Evolutionary conservation across 2,329 filamentous ascomycete species (phyloP).

Genomic region (Ceratocystis variospora): DNA sequence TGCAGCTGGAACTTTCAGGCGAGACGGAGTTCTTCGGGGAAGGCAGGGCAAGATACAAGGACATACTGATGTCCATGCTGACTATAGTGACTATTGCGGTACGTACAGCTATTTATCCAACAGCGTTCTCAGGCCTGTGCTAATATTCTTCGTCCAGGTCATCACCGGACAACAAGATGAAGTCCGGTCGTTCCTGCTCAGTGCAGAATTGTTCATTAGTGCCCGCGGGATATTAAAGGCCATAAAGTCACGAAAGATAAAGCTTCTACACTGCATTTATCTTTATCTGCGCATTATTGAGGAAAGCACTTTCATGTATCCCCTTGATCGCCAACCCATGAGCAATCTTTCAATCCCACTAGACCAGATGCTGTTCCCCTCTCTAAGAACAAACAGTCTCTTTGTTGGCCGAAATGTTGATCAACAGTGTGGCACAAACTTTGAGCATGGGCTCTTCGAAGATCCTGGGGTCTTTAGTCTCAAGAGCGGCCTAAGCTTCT

Average conservation of each 20-base stretch:
- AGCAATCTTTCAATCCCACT: conserved; percentile 18
- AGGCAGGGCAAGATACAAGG: conserved; percentile 31
- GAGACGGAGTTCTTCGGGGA: conserved; percentile 26
- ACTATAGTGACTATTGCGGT: conserved; percentile 29
- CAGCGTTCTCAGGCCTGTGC: too few species aligned
- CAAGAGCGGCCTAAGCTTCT: conserved; percentile 27
- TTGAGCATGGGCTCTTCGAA: conserved; percentile 21
- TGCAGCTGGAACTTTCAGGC: conserved; percentile 23
- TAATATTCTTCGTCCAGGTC: conserved; percentile 13
- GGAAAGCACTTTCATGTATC: conserved; percentile 29
- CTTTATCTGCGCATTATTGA: conserved; percentile 32
- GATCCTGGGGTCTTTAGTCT: background rate
- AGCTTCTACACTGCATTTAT: conserved; percentile 36
- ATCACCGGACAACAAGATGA: conserved; percentile 25
- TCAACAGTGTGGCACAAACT: conserved; percentile 29
- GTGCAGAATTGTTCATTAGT: conserved; percentile 33
- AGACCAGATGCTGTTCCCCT: conserved; percentile 22
- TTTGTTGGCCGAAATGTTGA: conserved; percentile 33
- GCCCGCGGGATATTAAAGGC: conserved; percentile 27
- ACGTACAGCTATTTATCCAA: background rate
- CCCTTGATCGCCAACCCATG: conserved; percentile 15
- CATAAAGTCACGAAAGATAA: conserved; percentile 30
- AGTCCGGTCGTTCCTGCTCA: conserved; percentile 29
- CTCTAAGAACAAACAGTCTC: conserved; percentile 24
- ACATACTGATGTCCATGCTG: conserved; percentile 30